phyloP scores from a whole-genome alignment of 345 rosid species.

The Schrenkiella parvula region DNA sequence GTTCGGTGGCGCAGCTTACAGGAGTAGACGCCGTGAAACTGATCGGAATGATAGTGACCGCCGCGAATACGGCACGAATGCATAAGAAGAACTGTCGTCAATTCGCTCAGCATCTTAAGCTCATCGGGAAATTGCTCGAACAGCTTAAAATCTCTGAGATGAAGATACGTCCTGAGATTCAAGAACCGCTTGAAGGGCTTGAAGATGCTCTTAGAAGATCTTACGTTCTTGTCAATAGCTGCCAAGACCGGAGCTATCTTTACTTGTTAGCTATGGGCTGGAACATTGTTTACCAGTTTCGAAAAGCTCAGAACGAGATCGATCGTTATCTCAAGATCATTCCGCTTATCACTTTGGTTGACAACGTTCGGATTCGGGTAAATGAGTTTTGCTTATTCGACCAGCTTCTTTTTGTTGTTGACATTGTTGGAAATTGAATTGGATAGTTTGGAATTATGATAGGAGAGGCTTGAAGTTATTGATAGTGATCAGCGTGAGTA shows the following conservation, averaged over 20 bases:
- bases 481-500: constrained; percentile 84
- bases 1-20: constrained; percentile 68
- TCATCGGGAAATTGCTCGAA: constrained; percentile 83
- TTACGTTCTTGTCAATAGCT: constrained; percentile 69
- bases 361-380: constrained; percentile 90
- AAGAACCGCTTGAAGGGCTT: constrained; percentile 87
- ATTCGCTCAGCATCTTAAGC: constrained; percentile 83
- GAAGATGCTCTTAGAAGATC: constrained; percentile 89
- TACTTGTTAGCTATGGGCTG: constrained; percentile 97
- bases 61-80: constrained; percentile 83
- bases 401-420: not conserved
- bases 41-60: constrained; percentile 77
- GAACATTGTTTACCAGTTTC: constrained; percentile 94
- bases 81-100: constrained; percentile 94
- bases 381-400: not conserved
- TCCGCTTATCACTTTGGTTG: constrained; percentile 87
- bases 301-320: constrained; percentile 87
- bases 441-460: constrained; percentile 2
- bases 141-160: constrained; percentile 85
- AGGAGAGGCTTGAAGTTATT: constrained; percentile 84
- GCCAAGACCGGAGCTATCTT: constrained; percentile 85
- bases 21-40: constrained; percentile 81
- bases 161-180: constrained; percentile 67
- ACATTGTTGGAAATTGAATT: not conserved
- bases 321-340: constrained; percentile 83